A percentile compares a stretch with the other conserved stretches of the same genome.
Conservation (phyloP, 2,329 filamentous ascomycete genomes). For the Pseudopyrenochaeta lycopersici region DNA sequence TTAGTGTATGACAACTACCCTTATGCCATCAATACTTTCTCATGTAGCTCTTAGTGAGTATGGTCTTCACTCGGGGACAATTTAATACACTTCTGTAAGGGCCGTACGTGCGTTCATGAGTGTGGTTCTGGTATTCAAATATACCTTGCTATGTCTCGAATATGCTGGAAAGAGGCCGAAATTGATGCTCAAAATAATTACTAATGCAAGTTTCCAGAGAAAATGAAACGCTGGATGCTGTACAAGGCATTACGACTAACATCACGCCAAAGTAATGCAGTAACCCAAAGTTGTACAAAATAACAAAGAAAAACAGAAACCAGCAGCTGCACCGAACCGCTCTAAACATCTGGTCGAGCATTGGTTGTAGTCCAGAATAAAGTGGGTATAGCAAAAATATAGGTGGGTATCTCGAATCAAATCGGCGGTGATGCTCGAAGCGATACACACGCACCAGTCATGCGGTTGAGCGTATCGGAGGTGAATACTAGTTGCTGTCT, state of each 20-base stretch:
- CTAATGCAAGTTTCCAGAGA: background rate
- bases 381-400: slow-evolving; percentile 15
- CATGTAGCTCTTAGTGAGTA: too few relatives aligned
- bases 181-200: background rate
- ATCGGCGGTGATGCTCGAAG: slow-evolving; percentile 5
- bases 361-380: background rate
- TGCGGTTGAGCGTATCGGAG: background rate
- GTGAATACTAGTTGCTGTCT: background rate
- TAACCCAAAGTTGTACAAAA: background rate
- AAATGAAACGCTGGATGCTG: background rate
- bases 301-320: background rate
- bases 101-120: too few relatives aligned
- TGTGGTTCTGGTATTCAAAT: too few relatives aligned
- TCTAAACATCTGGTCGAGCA: background rate
- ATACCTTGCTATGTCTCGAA: too few relatives aligned
- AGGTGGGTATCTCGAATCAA: slow-evolving; percentile 25
- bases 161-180: too few relatives aligned
- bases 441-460: background rate
- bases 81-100: too few relatives aligned
- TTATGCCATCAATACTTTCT: too few relatives aligned
- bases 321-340: background rate
- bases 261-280: background rate
- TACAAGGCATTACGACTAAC: background rate
- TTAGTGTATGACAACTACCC: too few relatives aligned
- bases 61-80: too few relatives aligned